Percentiles rank a stretch among this genome's conserved stretches.
Conservation (phyloP, 805 yeast species). For the Candida hungchunana region DNA sequence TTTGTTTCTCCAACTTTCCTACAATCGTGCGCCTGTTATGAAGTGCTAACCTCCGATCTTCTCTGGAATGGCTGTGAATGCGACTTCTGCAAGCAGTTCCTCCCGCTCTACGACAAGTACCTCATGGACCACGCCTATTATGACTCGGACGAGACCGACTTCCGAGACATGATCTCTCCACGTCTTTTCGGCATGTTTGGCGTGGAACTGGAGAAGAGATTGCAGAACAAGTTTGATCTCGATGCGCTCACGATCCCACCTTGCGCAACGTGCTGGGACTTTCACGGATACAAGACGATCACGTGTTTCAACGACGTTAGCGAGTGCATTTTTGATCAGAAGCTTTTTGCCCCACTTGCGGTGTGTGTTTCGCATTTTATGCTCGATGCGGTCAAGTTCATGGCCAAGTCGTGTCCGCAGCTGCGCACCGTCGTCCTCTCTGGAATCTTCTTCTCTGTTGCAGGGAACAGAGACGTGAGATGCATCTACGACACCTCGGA, state of each 20-base stretch:
- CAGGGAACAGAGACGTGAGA: constrained; percentile 13
- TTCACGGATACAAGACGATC: constrained; percentile 43
- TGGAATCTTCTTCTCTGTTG: constrained; percentile 38
- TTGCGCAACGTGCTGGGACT: constrained; percentile 38
- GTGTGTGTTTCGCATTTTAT: constrained; percentile 45
- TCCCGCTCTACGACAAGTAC: constrained; percentile 54
- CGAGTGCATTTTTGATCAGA: constrained; percentile 41
- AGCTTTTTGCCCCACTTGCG: constrained; percentile 37
- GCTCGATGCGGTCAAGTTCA: constrained; percentile 34
- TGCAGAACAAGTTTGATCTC: constrained; percentile 29
- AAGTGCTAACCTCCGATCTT: constrained; percentile 62
- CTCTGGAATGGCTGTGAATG: constrained; percentile 80
- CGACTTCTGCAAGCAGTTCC: constrained; percentile 41
- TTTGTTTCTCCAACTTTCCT: constrained; percentile 57
- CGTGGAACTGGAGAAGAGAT: constrained; percentile 37
- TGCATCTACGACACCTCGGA: constrained; percentile 26
- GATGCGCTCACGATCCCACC: constrained; percentile 31
- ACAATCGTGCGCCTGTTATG: constrained; percentile 61
- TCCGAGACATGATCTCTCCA: constrained; percentile 59
- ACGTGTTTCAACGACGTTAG: constrained; percentile 35
- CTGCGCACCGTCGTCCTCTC: constrained; percentile 33
- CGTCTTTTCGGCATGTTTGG: constrained; percentile 52
- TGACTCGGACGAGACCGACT: constrained; percentile 39
- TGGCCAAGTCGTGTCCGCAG: constrained; percentile 32
- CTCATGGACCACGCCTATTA: constrained; percentile 62